Percentiles rank a stretch among this genome's conserved stretches.
Evolutionary conservation across 345 rosid genomes (phyloP).

Genomic region (Boechera stricta): DNA sequence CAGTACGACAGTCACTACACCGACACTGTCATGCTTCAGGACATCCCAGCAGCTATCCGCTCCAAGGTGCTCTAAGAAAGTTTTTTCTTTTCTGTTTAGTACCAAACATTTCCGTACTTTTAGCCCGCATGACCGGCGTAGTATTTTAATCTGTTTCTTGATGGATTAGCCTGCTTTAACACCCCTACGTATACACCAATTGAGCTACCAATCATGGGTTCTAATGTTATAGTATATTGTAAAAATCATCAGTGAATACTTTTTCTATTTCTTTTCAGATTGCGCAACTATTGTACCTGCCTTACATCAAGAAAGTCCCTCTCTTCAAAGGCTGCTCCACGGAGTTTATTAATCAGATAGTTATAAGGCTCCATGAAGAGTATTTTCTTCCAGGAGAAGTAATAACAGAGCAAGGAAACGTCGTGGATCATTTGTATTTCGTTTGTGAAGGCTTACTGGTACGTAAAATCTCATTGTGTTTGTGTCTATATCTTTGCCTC

Average conservation of each 20-base stretch:
- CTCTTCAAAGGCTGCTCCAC: conserved; percentile 80
- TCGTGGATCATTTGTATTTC: conserved; percentile 90
- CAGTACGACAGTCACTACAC: conserved; percentile 89
- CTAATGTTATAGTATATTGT: background rate
- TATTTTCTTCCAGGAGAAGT: conserved; percentile 98
- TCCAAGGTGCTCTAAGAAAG: conserved; percentile 62
- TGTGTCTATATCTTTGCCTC: conserved; percentile 12
- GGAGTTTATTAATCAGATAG: conserved; percentile 88
- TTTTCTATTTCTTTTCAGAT: conserved; percentile 54
- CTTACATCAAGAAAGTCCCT: conserved; percentile 60
- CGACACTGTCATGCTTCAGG: conserved; percentile 79
- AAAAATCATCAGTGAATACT: background rate
- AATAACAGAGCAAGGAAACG: conserved; percentile 87
- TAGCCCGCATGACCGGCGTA: no score
- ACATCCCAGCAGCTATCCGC: conserved; percentile 86
- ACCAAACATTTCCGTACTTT: no score
- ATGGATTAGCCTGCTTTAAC: background rate
- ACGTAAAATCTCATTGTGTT: conserved; percentile 33
- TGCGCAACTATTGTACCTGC: conserved; percentile 66
- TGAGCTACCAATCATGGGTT: background rate
- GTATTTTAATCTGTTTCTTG: background rate
- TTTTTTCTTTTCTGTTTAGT: no score
- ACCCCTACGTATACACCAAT: background rate
- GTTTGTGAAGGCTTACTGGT: conserved; percentile 91
- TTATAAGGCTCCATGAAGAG: conserved; percentile 86